Conservation (phyloP, 2,329 filamentous ascomycete species). For the Penicillium sp. region DNA sequence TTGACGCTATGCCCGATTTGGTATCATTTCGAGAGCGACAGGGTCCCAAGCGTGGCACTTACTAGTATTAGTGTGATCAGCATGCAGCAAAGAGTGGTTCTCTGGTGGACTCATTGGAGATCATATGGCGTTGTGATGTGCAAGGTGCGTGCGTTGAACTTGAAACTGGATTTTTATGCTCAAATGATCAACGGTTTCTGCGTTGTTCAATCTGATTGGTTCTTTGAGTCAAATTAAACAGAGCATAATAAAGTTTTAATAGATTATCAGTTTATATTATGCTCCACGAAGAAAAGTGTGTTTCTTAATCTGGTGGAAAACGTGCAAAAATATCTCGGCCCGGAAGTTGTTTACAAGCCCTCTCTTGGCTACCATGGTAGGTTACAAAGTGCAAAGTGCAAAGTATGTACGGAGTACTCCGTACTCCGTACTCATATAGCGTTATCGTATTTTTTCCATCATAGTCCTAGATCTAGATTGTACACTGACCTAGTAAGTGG, state of each 20-base stretch:
- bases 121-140: not conserved
- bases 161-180: not conserved
- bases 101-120: not conserved
- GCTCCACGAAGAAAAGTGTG: not conserved
- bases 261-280: not conserved
- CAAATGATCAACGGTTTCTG: not conserved
- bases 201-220: not conserved
- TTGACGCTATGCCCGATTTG: constrained; percentile 8
- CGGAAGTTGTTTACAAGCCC: not conserved
- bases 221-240: not conserved
- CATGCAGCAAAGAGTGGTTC: not conserved
- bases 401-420: too few relatives aligned
- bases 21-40: constrained; percentile 7
- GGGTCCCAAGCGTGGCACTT: not conserved
- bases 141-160: not conserved
- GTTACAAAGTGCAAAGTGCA: not conserved
- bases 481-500: not conserved
- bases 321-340: not conserved
- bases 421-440: not conserved
- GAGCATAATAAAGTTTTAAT: not conserved
- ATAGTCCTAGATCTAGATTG: not conserved
- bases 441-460: not conserved
- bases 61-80: not conserved
- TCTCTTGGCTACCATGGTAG: not conserved
- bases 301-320: not conserved